These are phyloP conservation scores for Anisogramma anomala DNA, from an alignment of 2,329 filamentous ascomycete species.

Conservation along the genomic window DNA sequence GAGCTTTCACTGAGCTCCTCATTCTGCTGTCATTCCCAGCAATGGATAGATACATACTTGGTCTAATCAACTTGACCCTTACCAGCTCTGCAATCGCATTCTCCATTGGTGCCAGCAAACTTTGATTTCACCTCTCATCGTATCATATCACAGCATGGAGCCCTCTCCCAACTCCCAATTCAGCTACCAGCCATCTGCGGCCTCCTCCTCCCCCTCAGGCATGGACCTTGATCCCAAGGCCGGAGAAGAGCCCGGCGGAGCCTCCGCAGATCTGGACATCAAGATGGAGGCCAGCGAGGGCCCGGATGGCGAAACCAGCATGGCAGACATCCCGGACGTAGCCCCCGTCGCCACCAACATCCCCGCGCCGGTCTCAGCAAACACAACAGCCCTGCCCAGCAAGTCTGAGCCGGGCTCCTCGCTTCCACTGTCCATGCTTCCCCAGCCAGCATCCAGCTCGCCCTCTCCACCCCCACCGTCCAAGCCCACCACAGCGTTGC, in stretches of 20 bases:
- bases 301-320: constrained; percentile 6
- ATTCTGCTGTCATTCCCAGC: not conserved
- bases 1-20: not conserved
- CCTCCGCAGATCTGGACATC: constrained; percentile 1
- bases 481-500: not conserved
- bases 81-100: too few species aligned
- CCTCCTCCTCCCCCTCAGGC: not conserved
- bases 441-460: constrained; percentile 1
- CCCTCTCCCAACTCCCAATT: constrained; percentile 12
- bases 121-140: not conserved
- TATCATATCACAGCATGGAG: not conserved
- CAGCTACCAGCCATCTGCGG: constrained; percentile 5
- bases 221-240: constrained; percentile 9
- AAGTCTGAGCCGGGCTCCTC: constrained; percentile 7
- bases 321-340: constrained; percentile 12
- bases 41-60: not conserved
- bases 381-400: not conserved
- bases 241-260: not conserved
- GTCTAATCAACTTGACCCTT: not conserved
- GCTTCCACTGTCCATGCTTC: constrained; percentile 5
- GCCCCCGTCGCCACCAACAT: not conserved
- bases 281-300: constrained; percentile 12
- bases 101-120: too few species aligned
- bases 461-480: not conserved
- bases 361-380: not conserved